Percentiles rank a stretch among this genome's conserved stretches.
These are phyloP conservation scores for Dioszegia aurantiaca DNA, from an alignment of 768 basidiomycete species.

Conservation along the genomic window DNA sequence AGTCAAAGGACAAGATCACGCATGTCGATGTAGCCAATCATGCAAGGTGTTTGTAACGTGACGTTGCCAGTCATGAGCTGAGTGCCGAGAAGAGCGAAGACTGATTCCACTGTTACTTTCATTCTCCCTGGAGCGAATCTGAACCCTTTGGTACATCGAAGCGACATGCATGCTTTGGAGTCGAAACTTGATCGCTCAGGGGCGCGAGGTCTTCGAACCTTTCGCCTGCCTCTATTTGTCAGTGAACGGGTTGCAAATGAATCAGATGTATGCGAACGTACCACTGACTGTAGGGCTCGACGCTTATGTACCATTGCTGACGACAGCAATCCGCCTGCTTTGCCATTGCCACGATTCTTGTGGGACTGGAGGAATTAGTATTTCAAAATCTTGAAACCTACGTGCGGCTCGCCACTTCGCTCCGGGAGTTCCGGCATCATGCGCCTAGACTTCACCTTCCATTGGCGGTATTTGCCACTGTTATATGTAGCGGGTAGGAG, in stretches of 20 bases:
- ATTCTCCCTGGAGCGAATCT: too few species aligned
- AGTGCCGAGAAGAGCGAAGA: too few species aligned
- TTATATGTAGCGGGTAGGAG: constrained; percentile 87
- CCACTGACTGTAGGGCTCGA: neutral
- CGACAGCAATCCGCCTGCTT: neutral
- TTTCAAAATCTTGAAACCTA: neutral
- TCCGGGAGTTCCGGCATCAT: neutral
- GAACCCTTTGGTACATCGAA: too few species aligned
- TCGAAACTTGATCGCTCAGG: too few species aligned
- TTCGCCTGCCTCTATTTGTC: too few species aligned
- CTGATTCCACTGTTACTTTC: too few species aligned
- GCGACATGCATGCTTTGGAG: too few species aligned
- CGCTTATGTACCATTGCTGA: constrained; percentile 5
- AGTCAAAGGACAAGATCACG: too few species aligned
- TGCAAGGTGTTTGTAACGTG: too few species aligned
- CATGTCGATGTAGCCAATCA: too few species aligned
- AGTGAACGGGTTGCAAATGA: neutral
- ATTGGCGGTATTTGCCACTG: constrained; percentile 91
- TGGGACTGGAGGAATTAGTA: neutral
- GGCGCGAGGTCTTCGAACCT: too few species aligned
- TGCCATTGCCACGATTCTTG: neutral
- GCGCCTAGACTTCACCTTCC: constrained; percentile 63
- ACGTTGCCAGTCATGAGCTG: too few species aligned
- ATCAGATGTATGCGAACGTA: neutral
- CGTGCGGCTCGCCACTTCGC: neutral